Base-by-base conservation (phyloP, 148 eudicot species). In the Drosera capensis region DNA sequence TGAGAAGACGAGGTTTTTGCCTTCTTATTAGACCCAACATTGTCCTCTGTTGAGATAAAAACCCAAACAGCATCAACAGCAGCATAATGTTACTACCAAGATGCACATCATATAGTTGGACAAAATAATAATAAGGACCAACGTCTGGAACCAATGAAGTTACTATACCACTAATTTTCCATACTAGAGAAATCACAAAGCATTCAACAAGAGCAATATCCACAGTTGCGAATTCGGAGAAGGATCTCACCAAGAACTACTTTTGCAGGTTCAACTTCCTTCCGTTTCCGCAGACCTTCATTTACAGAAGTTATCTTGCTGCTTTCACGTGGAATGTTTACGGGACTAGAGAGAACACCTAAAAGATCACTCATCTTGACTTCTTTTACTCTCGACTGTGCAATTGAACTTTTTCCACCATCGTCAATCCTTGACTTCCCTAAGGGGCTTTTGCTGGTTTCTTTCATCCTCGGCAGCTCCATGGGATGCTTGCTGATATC, bases 241-340 rank as follows among this genome's bases (percentile, higher is more conserved):
- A 71, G 38, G 5, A 4, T 79, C 96, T 81, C 81, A 86, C 96
- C 96, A 64, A 67, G 74, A 38, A 73, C 30, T 49, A 68, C 62
- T 49, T 77, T 84, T 68, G 71, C 78, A 9, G 68, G 58, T 56
- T 67, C 77, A 29, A 51, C 22, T 44, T 70, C 86, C 62, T 81
- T 86, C 40, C 93, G 66, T 53, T 81, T 86, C 57, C 55, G 74
- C 26, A 52, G 49, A 59, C 51, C 45, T 40, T 58, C 70, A 49
- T 65, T 53, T 19, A 62, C 49, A 19, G 59, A 56, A 59, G 63
- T 48, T 65, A 18, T 54, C 43, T 40, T 57, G 25, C 43, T 67
- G 52, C 60, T 43, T 35, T 58, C 62, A 20, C 55, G 53, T 41
- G 57, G 36, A 14, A 52, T 14, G 56, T 39, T 55, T 29, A 43